Percentiles rank a stretch among this genome's conserved stretches.
phyloP scores from a whole-genome alignment of 192 early-diverging fungal genomes.

The Backusella tuberculispora region DNA sequence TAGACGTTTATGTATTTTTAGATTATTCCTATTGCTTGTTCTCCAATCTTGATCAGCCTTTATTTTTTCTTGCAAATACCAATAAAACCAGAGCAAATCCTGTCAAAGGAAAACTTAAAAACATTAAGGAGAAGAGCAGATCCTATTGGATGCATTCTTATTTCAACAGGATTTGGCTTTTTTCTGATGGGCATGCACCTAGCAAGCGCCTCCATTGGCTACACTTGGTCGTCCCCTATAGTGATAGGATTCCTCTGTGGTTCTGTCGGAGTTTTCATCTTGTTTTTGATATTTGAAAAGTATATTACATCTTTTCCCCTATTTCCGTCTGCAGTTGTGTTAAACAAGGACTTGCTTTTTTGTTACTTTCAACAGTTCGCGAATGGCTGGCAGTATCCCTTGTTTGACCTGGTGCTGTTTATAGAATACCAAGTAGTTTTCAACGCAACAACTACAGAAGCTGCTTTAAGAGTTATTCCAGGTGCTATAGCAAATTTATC shows the following conservation, averaged over 20 bases:
- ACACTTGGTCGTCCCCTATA: conserved; percentile 17
- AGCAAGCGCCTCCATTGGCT: not conserved
- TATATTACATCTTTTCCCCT: not conserved
- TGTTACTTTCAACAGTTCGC: not conserved
- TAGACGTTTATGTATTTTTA: not conserved
- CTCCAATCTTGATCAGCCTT: not conserved
- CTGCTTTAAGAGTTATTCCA: not conserved
- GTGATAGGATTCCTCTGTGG: not conserved
- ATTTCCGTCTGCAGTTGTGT: not conserved
- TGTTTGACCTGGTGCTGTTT: not conserved
- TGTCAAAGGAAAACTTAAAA: not conserved
- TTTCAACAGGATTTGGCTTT: not conserved
- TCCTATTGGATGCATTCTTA: not conserved
- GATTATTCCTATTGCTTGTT: no score
- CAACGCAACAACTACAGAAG: not conserved
- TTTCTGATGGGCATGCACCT: not conserved
- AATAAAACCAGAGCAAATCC: not conserved
- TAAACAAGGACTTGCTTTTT: not conserved
- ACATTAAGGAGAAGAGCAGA: not conserved
- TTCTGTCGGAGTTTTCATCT: not conserved
- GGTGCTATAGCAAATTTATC: not conserved
- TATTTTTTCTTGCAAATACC: not conserved
- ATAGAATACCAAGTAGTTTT: conserved; percentile 1
- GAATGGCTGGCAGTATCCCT: not conserved
- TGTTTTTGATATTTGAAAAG: not conserved